Evolutionary conservation across 805 yeast species (phyloP).

Genomic region (Metschnikowia shivogae): DNA sequence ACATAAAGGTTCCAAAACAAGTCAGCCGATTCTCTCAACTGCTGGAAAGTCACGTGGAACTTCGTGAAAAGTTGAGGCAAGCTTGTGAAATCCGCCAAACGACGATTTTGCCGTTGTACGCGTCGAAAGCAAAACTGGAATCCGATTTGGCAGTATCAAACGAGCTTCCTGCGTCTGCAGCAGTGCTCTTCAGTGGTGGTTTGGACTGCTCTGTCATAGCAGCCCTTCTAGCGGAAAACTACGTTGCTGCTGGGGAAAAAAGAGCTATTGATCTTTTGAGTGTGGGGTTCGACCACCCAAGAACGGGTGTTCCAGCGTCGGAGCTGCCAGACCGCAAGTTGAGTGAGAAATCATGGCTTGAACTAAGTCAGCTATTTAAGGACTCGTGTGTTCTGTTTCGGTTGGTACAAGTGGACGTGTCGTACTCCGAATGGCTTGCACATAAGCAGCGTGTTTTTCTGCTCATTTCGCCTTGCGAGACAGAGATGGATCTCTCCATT

Average conservation of each 20-base stretch:
- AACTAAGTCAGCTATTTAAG: conserved; percentile 44
- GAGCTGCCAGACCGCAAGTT: conserved; percentile 85
- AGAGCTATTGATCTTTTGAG: conserved; percentile 66
- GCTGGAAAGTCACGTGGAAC: neutral
- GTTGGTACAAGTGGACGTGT: conserved; percentile 68
- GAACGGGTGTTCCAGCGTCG: conserved; percentile 55
- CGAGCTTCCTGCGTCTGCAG: conserved; percentile 25
- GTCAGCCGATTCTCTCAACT: too few species aligned
- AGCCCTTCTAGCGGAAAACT: conserved; percentile 33
- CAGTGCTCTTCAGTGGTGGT: conserved; percentile 89
- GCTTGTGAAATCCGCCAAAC: conserved; percentile 51
- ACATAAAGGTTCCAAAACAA: neutral
- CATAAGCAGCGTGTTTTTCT: conserved; percentile 50
- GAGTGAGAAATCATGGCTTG: conserved; percentile 59
- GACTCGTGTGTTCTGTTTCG: conserved; percentile 33
- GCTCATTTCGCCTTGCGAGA: conserved; percentile 76
- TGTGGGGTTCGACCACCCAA: conserved; percentile 88
- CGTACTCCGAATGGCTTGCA: conserved; percentile 59
- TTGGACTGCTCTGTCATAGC: conserved; percentile 86
- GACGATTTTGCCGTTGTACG: conserved; percentile 40
- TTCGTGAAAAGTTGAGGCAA: conserved; percentile 24
- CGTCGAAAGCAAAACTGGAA: neutral
- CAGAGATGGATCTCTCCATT: conserved; percentile 94
- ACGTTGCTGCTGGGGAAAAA: conserved; percentile 13
- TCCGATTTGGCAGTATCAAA: neutral